Evolutionary conservation across 768 basidiomycete genomes (phyloP).

Genomic region (Boletales sp.): DNA sequence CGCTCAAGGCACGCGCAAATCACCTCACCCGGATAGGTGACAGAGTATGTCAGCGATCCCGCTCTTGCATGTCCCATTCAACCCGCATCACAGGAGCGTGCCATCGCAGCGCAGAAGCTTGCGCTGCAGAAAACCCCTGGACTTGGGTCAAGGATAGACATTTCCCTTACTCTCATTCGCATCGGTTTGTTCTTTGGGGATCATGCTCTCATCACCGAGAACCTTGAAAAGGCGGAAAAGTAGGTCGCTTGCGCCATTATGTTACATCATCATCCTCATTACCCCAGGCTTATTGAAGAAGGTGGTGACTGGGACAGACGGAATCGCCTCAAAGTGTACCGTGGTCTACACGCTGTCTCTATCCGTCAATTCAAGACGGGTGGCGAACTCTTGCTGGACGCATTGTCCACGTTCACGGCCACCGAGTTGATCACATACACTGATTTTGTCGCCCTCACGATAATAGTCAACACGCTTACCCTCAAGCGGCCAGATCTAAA

Average conservation of each 20-base stretch:
- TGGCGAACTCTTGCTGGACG: conserved; percentile 84
- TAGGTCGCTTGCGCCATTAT: conserved; percentile 35
- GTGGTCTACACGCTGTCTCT: conserved; percentile 77
- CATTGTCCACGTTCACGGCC: conserved; percentile 92
- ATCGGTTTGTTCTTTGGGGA: conserved; percentile 91
- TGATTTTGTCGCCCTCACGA: conserved; percentile 83
- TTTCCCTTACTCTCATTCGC: conserved; percentile 82
- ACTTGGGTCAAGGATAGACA: conserved; percentile 89
- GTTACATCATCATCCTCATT: background rate
- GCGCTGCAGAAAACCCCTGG: conserved; percentile 92
- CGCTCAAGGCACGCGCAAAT: conserved; percentile 76
- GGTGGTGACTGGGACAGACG: conserved; percentile 98
- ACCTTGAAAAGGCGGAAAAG: conserved; percentile 81
- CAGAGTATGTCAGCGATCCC: conserved; percentile 39
- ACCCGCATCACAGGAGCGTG: conserved; percentile 56
- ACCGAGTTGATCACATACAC: conserved; percentile 85
- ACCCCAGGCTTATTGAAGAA: conserved; percentile 76
- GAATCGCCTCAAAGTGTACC: conserved; percentile 95
- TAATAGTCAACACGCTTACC: conserved; percentile 73
- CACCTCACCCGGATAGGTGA: conserved; percentile 90
- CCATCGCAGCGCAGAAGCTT: conserved; percentile 74
- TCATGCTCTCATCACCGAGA: conserved; percentile 60
- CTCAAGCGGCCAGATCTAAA: conserved; percentile 84
- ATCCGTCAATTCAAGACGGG: conserved; percentile 89
- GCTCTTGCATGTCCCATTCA: background rate